Evolutionary conservation across 2,329 filamentous ascomycete species (phyloP).

Genomic region (Fusarium nygamai): DNA sequence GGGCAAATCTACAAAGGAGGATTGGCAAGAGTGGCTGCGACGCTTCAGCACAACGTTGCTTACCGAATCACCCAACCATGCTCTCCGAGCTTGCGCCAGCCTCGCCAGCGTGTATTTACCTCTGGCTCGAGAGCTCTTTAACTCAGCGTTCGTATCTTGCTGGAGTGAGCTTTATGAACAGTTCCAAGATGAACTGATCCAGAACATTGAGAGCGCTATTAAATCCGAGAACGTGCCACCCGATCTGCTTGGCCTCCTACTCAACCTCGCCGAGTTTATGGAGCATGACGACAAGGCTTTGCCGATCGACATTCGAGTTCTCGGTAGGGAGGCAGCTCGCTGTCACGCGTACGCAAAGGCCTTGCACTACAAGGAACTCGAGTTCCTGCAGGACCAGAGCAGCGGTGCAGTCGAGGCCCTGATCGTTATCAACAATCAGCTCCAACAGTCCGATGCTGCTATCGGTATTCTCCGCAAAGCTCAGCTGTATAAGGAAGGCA

Average conservation of each 20-base stretch:
- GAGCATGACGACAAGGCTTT: conserved; percentile 99
- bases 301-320: conserved; percentile 93
- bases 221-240: conserved; percentile 96
- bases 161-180: conserved; percentile 98
- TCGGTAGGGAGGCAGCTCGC: conserved; percentile 93
- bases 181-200: conserved; percentile 95
- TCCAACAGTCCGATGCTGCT: conserved; percentile 97
- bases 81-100: conserved; percentile 89
- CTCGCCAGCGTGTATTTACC: conserved; percentile 92
- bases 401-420: conserved; percentile 94
- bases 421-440: conserved; percentile 99
- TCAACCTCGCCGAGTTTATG: conserved; percentile 99
- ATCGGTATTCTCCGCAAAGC: conserved; percentile 98
- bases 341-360: conserved; percentile 99
- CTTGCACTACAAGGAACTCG: conserved; percentile 97
- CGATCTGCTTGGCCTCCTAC: conserved; percentile 90
- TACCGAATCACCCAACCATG: conserved; percentile 95
- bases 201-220: conserved; percentile 94
- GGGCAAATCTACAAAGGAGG: conserved; percentile 95
- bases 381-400: conserved; percentile 98
- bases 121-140: conserved; percentile 93
- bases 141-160: conserved; percentile 98
- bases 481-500: conserved; percentile 90
- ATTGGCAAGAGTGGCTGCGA: conserved; percentile 99
- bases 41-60: conserved; percentile 95